phyloP scores from a whole-genome alignment of 2,329 filamentous ascomycete species.

The Arthrobotrys conoides region DNA sequence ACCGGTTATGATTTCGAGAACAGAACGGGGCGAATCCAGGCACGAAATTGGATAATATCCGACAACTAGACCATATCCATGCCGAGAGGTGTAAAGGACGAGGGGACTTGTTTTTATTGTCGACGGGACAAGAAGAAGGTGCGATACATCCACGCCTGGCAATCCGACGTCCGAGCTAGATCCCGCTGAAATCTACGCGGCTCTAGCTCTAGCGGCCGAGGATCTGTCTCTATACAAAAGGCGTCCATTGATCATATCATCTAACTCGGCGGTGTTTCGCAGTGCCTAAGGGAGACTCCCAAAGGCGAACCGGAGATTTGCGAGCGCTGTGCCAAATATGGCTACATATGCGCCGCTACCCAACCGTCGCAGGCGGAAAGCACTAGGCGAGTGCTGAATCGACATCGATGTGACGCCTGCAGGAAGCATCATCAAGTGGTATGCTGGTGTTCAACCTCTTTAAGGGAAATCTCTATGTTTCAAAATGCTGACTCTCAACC shows the following conservation, averaged over 20 bases:
- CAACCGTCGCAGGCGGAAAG: conserved; percentile 60
- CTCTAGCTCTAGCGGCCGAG: background rate
- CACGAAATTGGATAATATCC: conserved; percentile 60
- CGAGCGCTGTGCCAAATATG: conserved; percentile 60
- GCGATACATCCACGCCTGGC: conserved; percentile 31
- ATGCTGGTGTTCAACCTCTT: conserved; percentile 20
- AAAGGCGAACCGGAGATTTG: conserved; percentile 57
- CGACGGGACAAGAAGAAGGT: conserved; percentile 61
- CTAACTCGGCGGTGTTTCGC: conserved; percentile 48
- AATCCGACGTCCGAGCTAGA: conserved; percentile 6
- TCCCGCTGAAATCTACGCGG: conserved; percentile 36
- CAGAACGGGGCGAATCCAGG: conserved; percentile 57
- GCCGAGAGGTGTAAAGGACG: conserved; percentile 61
- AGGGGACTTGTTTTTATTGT: conserved; percentile 60
- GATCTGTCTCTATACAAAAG: conserved; percentile 6
- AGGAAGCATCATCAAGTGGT: conserved; percentile 60
- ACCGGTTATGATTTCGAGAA: conserved; percentile 61
- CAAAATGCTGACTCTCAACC: conserved; percentile 38
- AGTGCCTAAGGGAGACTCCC: conserved; percentile 59
- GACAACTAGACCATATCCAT: conserved; percentile 51
- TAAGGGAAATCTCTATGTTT: conserved; percentile 5
- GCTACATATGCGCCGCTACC: conserved; percentile 58
- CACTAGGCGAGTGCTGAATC: conserved; percentile 55
- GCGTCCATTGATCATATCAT: background rate
- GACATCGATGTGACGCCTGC: conserved; percentile 57